Evolutionary conservation across 192 early-diverging fungal species (phyloP).

Genomic region (Lobosporangium transversale): DNA sequence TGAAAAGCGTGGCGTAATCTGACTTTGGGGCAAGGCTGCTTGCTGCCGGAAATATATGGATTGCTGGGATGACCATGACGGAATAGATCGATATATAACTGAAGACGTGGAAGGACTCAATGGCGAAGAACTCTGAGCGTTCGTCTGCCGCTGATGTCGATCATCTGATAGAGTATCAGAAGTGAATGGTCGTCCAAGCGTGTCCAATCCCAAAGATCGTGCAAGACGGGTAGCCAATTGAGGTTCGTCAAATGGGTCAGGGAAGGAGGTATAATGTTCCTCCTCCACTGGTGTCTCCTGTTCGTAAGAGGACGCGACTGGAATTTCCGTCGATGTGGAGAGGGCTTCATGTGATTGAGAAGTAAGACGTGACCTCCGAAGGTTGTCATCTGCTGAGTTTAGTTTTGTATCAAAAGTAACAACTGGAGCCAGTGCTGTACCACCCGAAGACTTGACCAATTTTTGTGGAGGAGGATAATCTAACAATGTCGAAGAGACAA

Average conservation of each 20-base stretch:
- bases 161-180: background rate
- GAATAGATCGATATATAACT: slow-evolving; percentile 14
- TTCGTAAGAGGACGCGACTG: background rate
- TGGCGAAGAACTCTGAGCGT: background rate
- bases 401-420: slow-evolving; percentile 10
- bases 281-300: slow-evolving; percentile 1
- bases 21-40: background rate
- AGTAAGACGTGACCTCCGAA: background rate
- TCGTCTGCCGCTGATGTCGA: background rate
- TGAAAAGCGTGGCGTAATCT: background rate
- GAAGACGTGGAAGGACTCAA: background rate
- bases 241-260: slow-evolving; percentile 33
- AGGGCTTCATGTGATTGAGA: background rate
- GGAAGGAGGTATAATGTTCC: slow-evolving; percentile 37
- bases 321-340: background rate
- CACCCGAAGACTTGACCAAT: slow-evolving; percentile 18
- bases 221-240: slow-evolving; percentile 16
- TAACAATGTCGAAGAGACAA: background rate
- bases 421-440: slow-evolving; percentile 18
- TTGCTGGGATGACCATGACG: slow-evolving; percentile 47
- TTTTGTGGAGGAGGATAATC: slow-evolving; percentile 11
- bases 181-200: slow-evolving; percentile 3
- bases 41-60: slow-evolving; percentile 26
- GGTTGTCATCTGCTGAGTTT: background rate
- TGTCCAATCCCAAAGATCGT: slow-evolving; percentile 29